Conservation (phyloP, 2,329 filamentous ascomycete species). For the Aspergillus pseudotamarii region DNA sequence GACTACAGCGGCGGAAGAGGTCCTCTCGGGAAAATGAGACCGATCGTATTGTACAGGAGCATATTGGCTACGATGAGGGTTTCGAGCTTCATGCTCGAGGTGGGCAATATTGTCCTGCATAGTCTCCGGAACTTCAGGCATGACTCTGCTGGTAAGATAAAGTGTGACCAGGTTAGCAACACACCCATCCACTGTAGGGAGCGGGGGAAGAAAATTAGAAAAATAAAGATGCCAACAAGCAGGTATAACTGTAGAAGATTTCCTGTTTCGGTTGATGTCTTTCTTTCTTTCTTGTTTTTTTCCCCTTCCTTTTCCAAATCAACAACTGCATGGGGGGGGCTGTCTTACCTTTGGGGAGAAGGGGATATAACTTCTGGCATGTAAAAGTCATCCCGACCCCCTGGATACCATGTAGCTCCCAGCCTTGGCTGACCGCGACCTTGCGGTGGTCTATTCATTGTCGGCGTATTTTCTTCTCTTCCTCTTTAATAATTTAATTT, state of each 20-base stretch:
- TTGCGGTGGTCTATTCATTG: constrained; percentile 42
- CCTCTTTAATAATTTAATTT: constrained; percentile 9
- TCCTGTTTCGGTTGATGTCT: neutral
- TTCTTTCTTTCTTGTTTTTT: constrained; percentile 2
- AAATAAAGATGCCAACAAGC: neutral
- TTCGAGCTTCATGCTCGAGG: constrained; percentile 76
- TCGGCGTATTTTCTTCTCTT: constrained; percentile 20
- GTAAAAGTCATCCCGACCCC: constrained; percentile 68
- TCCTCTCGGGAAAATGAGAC: constrained; percentile 39
- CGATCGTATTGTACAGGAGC: constrained; percentile 35
- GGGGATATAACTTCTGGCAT: constrained; percentile 71
- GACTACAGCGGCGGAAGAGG: constrained; percentile 35
- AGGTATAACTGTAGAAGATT: neutral
- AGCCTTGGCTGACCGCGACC: constrained; percentile 46
- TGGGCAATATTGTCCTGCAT: constrained; percentile 94
- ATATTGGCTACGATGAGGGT: constrained; percentile 48
- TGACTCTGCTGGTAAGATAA: constrained; percentile 64
- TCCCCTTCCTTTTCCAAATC: neutral
- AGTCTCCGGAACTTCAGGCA: constrained; percentile 93
- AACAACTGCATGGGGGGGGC: constrained; percentile 4
- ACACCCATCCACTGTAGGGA: constrained; percentile 15
- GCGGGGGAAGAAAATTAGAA: neutral
- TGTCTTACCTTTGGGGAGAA: constrained; percentile 66
- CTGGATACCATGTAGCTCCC: constrained; percentile 69
- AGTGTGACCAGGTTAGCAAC: constrained; percentile 28